Evolutionary conservation across 2,329 filamentous ascomycete species (phyloP).

Genomic region (Elsinoe fawcettii): DNA sequence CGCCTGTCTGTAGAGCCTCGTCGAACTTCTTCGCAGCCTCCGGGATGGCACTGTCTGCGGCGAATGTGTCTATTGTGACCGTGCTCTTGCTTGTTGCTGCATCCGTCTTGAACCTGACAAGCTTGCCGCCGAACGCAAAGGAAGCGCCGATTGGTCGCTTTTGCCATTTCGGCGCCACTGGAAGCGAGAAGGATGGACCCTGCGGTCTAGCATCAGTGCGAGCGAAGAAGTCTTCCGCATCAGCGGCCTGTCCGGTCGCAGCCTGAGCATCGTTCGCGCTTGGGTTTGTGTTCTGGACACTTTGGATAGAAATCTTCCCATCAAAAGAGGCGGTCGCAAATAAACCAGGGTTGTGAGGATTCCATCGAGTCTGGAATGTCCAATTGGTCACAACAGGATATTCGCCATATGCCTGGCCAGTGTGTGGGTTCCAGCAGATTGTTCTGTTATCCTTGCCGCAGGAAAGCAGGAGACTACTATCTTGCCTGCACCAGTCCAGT

Average conservation of each 20-base stretch:
- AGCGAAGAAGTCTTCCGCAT: constrained; percentile 94
- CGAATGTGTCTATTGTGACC: constrained; percentile 78
- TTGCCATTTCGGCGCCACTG: constrained; percentile 82
- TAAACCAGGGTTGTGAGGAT: constrained; percentile 84
- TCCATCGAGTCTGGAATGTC: constrained; percentile 93
- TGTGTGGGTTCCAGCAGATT: constrained; percentile 92
- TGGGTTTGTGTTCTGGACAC: constrained; percentile 80
- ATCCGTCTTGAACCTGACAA: constrained; percentile 69
- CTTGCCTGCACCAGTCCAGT: constrained; percentile 89
- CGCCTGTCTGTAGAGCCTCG: constrained; percentile 65
- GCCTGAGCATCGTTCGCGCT: constrained; percentile 57
- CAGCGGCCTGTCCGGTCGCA: constrained; percentile 57
- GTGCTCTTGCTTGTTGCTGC: constrained; percentile 58
- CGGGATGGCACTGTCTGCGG: constrained; percentile 78
- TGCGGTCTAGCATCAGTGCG: constrained; percentile 88
- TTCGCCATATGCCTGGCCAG: constrained; percentile 78
- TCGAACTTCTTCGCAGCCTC: constrained; percentile 81
- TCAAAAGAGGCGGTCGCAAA: constrained; percentile 96
- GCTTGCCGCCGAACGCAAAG: constrained; percentile 92
- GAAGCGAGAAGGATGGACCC: constrained; percentile 77
- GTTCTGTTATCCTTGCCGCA: constrained; percentile 96
- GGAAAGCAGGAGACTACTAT: constrained; percentile 80
- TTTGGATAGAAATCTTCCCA: constrained; percentile 89
- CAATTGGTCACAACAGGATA: constrained; percentile 98
- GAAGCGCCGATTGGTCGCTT: constrained; percentile 76